phyloP scores from a whole-genome alignment of 345 rosid species.

The Citrus reticulata region DNA sequence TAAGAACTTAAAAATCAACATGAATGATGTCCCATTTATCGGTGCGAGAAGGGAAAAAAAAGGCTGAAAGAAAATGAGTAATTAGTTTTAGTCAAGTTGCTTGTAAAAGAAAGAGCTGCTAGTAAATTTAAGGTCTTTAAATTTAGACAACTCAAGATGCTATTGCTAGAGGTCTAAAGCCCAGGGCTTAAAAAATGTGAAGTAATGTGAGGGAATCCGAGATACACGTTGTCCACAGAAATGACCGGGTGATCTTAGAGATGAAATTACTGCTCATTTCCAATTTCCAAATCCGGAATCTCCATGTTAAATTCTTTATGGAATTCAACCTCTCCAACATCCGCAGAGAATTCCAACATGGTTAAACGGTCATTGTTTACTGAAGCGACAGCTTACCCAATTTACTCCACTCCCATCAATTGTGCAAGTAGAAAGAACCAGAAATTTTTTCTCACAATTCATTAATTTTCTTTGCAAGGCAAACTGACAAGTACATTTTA shows the following conservation, averaged over 20 bases:
- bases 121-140: not conserved
- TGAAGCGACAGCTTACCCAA: too few species aligned
- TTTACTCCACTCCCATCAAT: too few species aligned
- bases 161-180: not conserved
- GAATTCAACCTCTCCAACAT: too few species aligned
- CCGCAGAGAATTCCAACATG: too few species aligned
- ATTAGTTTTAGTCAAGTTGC: slow-evolving; percentile 6
- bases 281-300: not conserved
- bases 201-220: not conserved
- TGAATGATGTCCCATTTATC: not conserved
- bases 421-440: too few species aligned
- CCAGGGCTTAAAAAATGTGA: too few species aligned
- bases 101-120: not conserved
- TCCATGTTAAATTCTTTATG: not conserved
- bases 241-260: not conserved
- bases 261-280: not conserved
- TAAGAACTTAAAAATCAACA: not conserved
- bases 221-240: not conserved
- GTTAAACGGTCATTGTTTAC: too few species aligned
- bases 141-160: not conserved
- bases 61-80: not conserved
- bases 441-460: too few species aligned
- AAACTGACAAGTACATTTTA: too few species aligned
- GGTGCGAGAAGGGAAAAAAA: not conserved
- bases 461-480: too few species aligned